These are phyloP conservation scores for Phytophthora chlamydospora DNA, from an alignment of 352 stramenopile genomes.

Conservation along the genomic window DNA sequence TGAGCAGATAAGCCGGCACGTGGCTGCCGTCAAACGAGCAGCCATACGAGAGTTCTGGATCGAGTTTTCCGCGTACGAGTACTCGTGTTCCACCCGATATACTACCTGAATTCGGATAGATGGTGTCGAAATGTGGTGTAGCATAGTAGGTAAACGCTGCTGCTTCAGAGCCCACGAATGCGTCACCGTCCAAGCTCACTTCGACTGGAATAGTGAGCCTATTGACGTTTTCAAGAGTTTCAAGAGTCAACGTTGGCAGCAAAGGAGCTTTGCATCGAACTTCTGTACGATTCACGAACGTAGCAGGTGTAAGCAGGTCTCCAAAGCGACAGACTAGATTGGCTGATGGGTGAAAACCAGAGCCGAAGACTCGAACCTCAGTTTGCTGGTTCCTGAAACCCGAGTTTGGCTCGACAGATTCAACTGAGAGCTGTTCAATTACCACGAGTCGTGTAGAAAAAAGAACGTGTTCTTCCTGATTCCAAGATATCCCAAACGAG, in stretches of 20 bases:
- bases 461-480: constrained; percentile 34
- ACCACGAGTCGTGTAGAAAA: constrained; percentile 14
- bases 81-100: constrained; percentile 33
- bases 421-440: constrained; percentile 28
- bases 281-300: constrained; percentile 32
- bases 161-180: constrained; percentile 21
- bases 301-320: constrained; percentile 6
- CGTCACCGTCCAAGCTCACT: constrained; percentile 38
- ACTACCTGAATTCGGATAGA: constrained; percentile 35
- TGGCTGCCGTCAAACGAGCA: constrained; percentile 29
- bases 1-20: constrained; percentile 20
- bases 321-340: constrained; percentile 42
- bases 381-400: constrained; percentile 22
- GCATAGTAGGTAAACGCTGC: constrained; percentile 33
- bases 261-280: constrained; percentile 26
- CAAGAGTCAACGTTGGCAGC: constrained; percentile 6
- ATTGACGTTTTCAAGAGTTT: background rate
- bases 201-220: constrained; percentile 15
- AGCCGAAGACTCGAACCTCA: constrained; percentile 29
- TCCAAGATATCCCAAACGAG: constrained; percentile 46
- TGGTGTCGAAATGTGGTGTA: constrained; percentile 9
- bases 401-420: constrained; percentile 24
- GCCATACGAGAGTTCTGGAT: constrained; percentile 32
- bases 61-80: constrained; percentile 22
- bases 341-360: constrained; percentile 27